Conservation (phyloP, 768 basidiomycete genomes). For the Russula emetica region DNA sequence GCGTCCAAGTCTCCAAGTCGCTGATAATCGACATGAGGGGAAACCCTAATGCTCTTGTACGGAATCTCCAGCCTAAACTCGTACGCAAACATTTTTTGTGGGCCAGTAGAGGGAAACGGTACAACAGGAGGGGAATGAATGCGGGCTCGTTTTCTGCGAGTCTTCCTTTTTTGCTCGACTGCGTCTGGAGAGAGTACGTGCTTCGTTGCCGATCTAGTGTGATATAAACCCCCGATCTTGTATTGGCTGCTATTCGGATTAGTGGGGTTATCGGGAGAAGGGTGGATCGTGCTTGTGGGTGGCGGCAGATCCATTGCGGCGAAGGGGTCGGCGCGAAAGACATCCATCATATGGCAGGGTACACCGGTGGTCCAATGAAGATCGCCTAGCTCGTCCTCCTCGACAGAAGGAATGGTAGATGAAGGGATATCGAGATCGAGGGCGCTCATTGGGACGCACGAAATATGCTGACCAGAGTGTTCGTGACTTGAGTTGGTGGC, state of each 20-base stretch:
- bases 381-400: conserved; percentile 11
- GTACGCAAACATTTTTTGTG: conserved; percentile 27
- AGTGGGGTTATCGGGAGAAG: conserved; percentile 7
- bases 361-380: conserved; percentile 24
- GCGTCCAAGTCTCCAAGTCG: not conserved
- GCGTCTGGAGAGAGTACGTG: conserved; percentile 15
- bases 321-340: conserved; percentile 27
- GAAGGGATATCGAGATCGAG: not conserved
- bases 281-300: not conserved
- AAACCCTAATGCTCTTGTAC: not conserved
- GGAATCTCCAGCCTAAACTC: conserved; percentile 22
- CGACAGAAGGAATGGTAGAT: not conserved
- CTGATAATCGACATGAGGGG: not conserved
- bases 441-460: not conserved
- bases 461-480: not conserved
- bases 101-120: conserved; percentile 26
- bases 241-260: not conserved
- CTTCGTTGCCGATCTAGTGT: conserved; percentile 5
- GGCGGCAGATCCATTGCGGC: not conserved
- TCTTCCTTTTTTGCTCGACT: conserved; percentile 16
- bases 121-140: conserved; percentile 14
- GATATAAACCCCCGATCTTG: not conserved
- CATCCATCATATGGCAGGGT: conserved; percentile 26
- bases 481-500: not conserved
- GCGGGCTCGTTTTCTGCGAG: conserved; percentile 22